Conservation (phyloP, 1,284 basidiomycete species). For the Farysia itapuensis region DNA sequence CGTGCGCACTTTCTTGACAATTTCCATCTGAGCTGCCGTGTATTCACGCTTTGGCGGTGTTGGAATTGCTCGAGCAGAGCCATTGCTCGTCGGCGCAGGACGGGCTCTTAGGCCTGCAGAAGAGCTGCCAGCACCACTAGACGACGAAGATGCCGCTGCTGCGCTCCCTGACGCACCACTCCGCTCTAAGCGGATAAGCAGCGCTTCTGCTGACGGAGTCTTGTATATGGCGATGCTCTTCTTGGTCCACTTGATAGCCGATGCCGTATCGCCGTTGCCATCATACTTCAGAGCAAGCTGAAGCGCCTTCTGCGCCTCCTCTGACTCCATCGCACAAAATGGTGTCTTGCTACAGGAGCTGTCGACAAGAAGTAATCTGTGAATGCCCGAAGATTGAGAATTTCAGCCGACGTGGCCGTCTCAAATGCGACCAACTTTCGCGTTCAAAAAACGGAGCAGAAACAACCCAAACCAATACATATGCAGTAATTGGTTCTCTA, state of each 20-base stretch:
- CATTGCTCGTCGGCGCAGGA: slow-evolving; percentile 53
- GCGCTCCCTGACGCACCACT: slow-evolving; percentile 57
- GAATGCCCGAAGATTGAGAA: too few species aligned
- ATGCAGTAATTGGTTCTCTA: too few species aligned
- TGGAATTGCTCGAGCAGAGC: slow-evolving; percentile 56
- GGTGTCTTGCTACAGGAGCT: too few species aligned
- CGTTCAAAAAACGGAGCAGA: too few species aligned
- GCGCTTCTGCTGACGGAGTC: slow-evolving; percentile 74
- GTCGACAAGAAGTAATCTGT: too few species aligned
- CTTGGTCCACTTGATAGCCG: slow-evolving; percentile 82
- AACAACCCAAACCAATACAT: too few species aligned
- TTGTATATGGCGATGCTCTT: slow-evolving; percentile 84
- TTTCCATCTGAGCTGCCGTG: slow-evolving; percentile 78
- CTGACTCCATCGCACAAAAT: slow-evolving; percentile 49
- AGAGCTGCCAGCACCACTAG: slow-evolving; percentile 23
- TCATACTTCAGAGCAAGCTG: slow-evolving; percentile 55
- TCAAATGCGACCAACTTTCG: too few species aligned
- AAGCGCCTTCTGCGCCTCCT: slow-evolving; percentile 55
- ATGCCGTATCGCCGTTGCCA: slow-evolving; percentile 43
- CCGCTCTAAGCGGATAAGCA: slow-evolving; percentile 68
- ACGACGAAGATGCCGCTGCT: slow-evolving; percentile 51
- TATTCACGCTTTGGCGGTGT: slow-evolving; percentile 71
- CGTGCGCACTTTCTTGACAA: slow-evolving; percentile 80
- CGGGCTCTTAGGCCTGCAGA: slow-evolving; percentile 61
- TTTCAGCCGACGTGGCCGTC: too few species aligned